Base-by-base conservation (phyloP, 495 filamentous ascomycete genomes). In the Articulospora tetracladia region DNA sequence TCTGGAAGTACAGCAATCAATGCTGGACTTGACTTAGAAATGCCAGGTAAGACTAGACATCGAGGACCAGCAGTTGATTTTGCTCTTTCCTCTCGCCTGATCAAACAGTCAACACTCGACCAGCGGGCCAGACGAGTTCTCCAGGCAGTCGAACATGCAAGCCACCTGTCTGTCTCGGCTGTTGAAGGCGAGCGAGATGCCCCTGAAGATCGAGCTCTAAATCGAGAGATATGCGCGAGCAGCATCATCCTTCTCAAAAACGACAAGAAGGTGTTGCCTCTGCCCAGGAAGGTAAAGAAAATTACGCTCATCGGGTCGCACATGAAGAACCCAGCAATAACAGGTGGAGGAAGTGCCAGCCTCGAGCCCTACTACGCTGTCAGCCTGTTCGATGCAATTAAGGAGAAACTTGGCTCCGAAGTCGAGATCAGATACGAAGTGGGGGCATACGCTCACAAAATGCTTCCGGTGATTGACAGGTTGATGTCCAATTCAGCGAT, bases 191-290 rank as follows among this genome's bases (percentile, higher is more conserved):
- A 55, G n/a, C 50, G 61, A n/a, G 47, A 64, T 60, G 36, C 50
- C 1, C 69, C 72, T 1, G 73, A 77, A 60, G 61, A 64, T 30
- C 70, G 67, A 6, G 66, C 61, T 0, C 58, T 53, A 20, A 71
- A 78, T 60, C 78, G 89, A 22, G 73, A 79, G 34, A 77, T 87
- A 32, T 88, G 85, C 20, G 79, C 81, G 1, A 87, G 90, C 59
- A 81, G 83, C 28, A 83, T 87, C 13, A 87, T 91, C 4, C 77
- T 92, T 6, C 73, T 91, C 44, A 90, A 90, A 72, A 92, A 92
- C 50, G 79, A 89, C 8, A 75, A 77, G 11, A 73, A 75, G 27
- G 71, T 85, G n/a, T 73, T 93, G 2, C 89, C 89, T 2, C 70
- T 93, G 8, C 79, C 79, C 47, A 83, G 79, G 58, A 73, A 79